Conservation (phyloP, 2,329 filamentous ascomycete species). For the Penicillium janthinellum region DNA sequence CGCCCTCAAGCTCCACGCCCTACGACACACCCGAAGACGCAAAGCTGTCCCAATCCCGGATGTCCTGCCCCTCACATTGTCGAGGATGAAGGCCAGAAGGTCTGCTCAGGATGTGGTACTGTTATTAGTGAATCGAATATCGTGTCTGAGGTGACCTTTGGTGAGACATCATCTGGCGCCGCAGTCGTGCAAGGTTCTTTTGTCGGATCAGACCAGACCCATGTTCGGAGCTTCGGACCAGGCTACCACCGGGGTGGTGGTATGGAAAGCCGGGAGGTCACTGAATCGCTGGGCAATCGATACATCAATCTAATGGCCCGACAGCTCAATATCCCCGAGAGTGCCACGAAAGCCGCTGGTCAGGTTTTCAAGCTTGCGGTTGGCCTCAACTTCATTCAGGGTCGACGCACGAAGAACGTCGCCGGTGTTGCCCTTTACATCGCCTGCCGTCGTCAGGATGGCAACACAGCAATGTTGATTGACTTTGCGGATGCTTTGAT, state of each 20-base stretch:
- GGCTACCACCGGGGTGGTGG: conserved; percentile 51
- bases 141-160: conserved; percentile 88
- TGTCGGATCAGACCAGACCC: conserved; percentile 81
- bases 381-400: conserved; percentile 77
- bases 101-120: conserved; percentile 82
- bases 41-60: conserved; percentile 48
- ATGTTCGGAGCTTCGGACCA: conserved; percentile 63
- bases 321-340: conserved; percentile 54
- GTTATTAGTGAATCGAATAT: conserved; percentile 86
- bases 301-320: conserved; percentile 47
- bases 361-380: conserved; percentile 77
- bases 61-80: conserved; percentile 50
- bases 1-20: conserved; percentile 35
- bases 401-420: conserved; percentile 80
- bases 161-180: conserved; percentile 80
- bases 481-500: conserved; percentile 85
- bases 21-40: conserved; percentile 42
- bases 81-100: conserved; percentile 51
- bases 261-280: conserved; percentile 53
- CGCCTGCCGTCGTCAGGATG: conserved; percentile 75
- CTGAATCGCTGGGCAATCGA: conserved; percentile 47
- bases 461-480: conserved; percentile 89
- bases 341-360: conserved; percentile 65
- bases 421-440: conserved; percentile 90
- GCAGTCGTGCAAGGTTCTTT: conserved; percentile 90